phyloP scores from a whole-genome alignment of 2,329 filamentous ascomycete species.

The Apiospora pterosperma region DNA sequence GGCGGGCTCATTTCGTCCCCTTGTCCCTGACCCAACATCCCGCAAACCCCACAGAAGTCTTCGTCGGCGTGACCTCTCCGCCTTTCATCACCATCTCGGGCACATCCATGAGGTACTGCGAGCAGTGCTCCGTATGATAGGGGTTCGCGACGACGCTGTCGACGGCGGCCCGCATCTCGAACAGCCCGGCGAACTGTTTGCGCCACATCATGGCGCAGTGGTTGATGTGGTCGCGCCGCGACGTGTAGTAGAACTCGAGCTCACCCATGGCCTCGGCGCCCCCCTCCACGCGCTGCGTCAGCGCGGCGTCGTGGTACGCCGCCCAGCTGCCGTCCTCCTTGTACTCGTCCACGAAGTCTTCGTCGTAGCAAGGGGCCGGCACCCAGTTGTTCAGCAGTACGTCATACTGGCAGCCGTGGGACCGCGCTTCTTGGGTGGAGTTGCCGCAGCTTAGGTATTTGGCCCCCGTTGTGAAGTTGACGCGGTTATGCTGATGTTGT shows the following conservation, averaged over 20 bases:
- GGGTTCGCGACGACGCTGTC: slow-evolving; percentile 19
- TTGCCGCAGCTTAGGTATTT: slow-evolving; percentile 13
- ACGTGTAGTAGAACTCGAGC: background rate
- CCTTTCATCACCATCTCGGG: slow-evolving; percentile 6
- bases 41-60: background rate
- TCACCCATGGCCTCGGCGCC: background rate
- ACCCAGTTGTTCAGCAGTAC: slow-evolving; percentile 23
- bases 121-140: slow-evolving; percentile 24
- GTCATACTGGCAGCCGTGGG: slow-evolving; percentile 19
- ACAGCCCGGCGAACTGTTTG: background rate
- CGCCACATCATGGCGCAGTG: slow-evolving; percentile 5
- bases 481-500: slow-evolving; percentile 18
- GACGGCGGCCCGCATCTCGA: slow-evolving; percentile 5
- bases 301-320: slow-evolving; percentile 18
- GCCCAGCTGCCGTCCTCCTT: slow-evolving; percentile 21
- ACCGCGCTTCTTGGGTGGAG: slow-evolving; percentile 14
- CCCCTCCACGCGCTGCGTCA: slow-evolving; percentile 15
- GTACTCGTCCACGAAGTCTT: slow-evolving; percentile 21
- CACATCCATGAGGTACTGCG: slow-evolving; percentile 22
- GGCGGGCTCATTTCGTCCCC: background rate
- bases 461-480: background rate
- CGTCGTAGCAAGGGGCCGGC: slow-evolving; percentile 16
- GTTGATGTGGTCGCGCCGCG: slow-evolving; percentile 2
- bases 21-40: background rate
- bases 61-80: background rate